These are phyloP conservation scores for Platanus orientalis DNA, from an alignment of 164 flowering plant genomes.

Conservation along the genomic window DNA sequence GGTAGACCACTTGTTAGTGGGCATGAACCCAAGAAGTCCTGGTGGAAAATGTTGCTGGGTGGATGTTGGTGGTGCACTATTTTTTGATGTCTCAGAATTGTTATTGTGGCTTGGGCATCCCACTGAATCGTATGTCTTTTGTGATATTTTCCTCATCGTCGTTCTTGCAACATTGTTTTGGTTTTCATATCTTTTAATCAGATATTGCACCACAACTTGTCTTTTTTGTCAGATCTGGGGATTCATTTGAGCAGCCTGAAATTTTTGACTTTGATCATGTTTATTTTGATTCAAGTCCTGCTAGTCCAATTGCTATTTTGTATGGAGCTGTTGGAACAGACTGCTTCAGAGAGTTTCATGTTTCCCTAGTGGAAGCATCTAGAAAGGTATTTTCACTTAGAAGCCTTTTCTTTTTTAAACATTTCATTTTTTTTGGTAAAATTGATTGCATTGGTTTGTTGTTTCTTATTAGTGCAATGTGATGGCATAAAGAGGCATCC, in stretches of 20 bases:
- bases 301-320: conserved; percentile 61
- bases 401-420: background rate
- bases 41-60: conserved; percentile 96
- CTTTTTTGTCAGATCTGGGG: conserved; percentile 43
- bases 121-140: conserved; percentile 33
- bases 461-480: too few relatives aligned
- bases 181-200: background rate
- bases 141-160: background rate
- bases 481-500: too few relatives aligned
- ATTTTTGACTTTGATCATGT: conserved; percentile 92
- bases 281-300: conserved; percentile 48
- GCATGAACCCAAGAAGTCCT: conserved; percentile 48
- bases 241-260: conserved; percentile 71
- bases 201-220: background rate
- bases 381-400: conserved; percentile 52
- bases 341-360: conserved; percentile 82
- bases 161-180: background rate
- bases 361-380: conserved; percentile 57
- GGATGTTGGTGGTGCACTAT: conserved; percentile 64
- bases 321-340: conserved; percentile 95
- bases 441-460: too few relatives aligned
- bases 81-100: conserved; percentile 66
- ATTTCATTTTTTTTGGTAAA: background rate
- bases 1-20: conserved; percentile 42
- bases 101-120: conserved; percentile 52